Conservation (phyloP, 2,329 filamentous ascomycete species). For the Phaeosphaeriaceae sp. region DNA sequence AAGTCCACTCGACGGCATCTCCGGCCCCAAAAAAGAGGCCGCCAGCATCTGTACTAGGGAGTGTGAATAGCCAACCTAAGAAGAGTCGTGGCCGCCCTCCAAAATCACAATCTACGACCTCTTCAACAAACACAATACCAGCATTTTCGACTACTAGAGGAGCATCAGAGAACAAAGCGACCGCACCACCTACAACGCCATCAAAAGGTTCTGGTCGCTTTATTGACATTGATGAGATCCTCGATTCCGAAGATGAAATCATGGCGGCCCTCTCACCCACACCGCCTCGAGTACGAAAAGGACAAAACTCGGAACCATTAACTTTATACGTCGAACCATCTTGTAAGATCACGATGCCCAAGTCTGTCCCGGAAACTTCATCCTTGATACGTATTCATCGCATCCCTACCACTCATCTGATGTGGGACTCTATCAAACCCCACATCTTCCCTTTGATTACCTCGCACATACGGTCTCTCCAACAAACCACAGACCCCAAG, state of each 20-base stretch:
- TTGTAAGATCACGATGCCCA: not conserved
- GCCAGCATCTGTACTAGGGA: constrained; percentile 1
- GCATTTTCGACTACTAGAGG: constrained; percentile 4
- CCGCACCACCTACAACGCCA: constrained; percentile 13
- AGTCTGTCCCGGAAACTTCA: not conserved
- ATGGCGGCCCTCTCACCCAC: constrained; percentile 39
- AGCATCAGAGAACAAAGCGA: not conserved
- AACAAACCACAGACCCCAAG: constrained; percentile 46
- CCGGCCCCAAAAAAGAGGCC: constrained; percentile 1
- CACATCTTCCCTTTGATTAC: constrained; percentile 58
- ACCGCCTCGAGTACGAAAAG: constrained; percentile 36
- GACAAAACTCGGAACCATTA: constrained; percentile 24
- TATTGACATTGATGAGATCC: constrained; percentile 47
- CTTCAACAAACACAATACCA: constrained; percentile 8
- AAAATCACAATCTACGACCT: constrained; percentile 21
- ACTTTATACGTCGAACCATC: constrained; percentile 10
- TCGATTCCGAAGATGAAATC: constrained; percentile 48
- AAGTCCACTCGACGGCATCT: constrained; percentile 9
- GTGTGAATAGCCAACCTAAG: constrained; percentile 16
- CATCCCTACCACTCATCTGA: constrained; percentile 24
- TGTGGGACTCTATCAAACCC: constrained; percentile 43
- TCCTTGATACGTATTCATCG: constrained; percentile 14
- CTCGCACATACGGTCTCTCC: constrained; percentile 54
- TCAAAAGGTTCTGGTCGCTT: constrained; percentile 32
- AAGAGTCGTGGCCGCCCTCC: constrained; percentile 28